Evolutionary conservation across 108 stramenopile genomes (phyloP).

Genomic region (Skeletonema potamos): DNA sequence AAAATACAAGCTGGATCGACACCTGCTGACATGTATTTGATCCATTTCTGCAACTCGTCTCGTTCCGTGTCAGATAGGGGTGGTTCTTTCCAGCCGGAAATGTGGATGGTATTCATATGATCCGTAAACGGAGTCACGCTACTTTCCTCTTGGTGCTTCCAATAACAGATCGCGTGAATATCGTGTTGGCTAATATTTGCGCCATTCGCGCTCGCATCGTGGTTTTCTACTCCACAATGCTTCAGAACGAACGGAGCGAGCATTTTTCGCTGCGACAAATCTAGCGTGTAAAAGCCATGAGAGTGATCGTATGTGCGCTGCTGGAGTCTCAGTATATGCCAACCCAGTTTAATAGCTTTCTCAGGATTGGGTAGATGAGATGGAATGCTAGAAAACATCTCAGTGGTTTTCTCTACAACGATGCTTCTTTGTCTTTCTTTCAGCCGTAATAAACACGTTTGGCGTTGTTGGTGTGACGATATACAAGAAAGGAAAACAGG

Average conservation of each 20-base stretch:
- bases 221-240: not conserved
- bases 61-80: not conserved
- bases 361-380: not conserved
- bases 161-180: not conserved
- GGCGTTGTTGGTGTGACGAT: not conserved
- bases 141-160: not conserved
- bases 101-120: not conserved
- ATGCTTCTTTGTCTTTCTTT: not conserved
- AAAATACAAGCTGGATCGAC: not conserved
- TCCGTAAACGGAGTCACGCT: not conserved
- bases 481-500: not conserved
- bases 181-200: not conserved
- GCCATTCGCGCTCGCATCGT: not conserved
- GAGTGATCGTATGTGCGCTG: not conserved
- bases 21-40: not conserved
- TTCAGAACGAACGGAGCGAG: slow-evolving; percentile 7
- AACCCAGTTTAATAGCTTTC: slow-evolving; percentile 5
- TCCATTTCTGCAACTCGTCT: slow-evolving; percentile 4
- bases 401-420: not conserved
- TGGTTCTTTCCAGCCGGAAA: not conserved
- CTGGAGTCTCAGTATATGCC: not conserved
- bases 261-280: not conserved
- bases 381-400: not conserved
- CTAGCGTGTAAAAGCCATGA: not conserved
- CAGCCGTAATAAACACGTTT: not conserved